Evolutionary conservation across 1,284 basidiomycete genomes (phyloP).

Genomic region (Moniliella sp.): DNA sequence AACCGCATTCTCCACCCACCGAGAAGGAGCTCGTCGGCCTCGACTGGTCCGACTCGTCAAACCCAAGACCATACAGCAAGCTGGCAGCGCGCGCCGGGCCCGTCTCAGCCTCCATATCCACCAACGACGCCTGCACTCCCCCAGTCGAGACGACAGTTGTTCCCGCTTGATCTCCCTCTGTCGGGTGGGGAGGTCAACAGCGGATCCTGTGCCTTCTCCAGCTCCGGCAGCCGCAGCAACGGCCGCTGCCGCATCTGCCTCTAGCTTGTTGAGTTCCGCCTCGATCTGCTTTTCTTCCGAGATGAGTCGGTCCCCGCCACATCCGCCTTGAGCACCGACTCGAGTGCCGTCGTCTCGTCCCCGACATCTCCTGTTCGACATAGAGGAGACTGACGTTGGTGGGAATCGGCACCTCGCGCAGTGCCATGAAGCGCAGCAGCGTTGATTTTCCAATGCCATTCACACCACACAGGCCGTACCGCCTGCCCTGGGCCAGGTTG

Average conservation of each 20-base stretch:
- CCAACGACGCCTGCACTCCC: constrained; percentile 74
- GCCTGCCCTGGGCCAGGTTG: constrained; percentile 16
- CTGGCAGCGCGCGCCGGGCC: constrained; percentile 79
- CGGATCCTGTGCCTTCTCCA: constrained; percentile 9
- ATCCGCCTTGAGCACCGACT: constrained; percentile 61
- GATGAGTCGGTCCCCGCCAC: constrained; percentile 29
- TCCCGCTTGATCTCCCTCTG: constrained; percentile 40
- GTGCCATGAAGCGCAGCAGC: constrained; percentile 76
- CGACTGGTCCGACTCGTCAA: constrained; percentile 61
- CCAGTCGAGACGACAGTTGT: constrained; percentile 60
- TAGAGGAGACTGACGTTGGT: constrained; percentile 85
- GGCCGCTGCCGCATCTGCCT: constrained; percentile 14
- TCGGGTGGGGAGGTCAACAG: constrained; percentile 27
- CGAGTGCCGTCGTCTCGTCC: constrained; percentile 73
- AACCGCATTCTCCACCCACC: constrained; percentile 99
- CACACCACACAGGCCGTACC: constrained; percentile 41
- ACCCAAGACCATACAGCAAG: constrained; percentile 73
- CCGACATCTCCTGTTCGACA: constrained; percentile 79
- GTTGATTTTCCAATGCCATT: constrained; percentile 92
- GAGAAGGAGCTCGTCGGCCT: constrained; percentile 53
- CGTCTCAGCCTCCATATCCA: constrained; percentile 83
- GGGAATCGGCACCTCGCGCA: constrained; percentile 60
- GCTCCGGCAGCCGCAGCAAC: constrained; percentile 8
- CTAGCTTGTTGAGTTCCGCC: constrained; percentile 18
- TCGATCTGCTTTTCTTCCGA: constrained; percentile 21